Evolutionary conservation across 208 protist genomes (phyloP).

Genomic region (Leptomonas pyrrhocoris): DNA sequence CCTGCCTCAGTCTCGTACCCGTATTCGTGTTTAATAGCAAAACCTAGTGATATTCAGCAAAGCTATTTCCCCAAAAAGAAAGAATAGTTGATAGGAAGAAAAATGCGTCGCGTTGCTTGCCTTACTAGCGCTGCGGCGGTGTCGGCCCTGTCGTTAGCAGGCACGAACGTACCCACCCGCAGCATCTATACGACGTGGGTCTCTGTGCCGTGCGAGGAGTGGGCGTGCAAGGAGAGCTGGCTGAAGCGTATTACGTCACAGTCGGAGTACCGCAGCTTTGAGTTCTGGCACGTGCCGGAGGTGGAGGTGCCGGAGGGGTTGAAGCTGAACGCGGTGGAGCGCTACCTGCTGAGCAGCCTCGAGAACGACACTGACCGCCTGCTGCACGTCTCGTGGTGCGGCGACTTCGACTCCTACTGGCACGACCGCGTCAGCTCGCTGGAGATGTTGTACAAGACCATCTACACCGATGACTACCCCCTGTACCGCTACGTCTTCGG

Average conservation of each 20-base stretch:
- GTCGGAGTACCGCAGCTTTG: conserved; percentile 83
- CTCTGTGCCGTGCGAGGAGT: conserved; percentile 62
- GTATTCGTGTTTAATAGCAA: neutral
- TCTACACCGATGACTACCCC: conserved; percentile 68
- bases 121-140: conserved; percentile 19
- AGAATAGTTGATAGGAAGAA: neutral
- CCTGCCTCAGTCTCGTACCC: too few relatives aligned
- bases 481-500: conserved; percentile 79
- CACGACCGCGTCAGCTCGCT: conserved; percentile 81
- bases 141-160: conserved; percentile 16
- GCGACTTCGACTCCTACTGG: conserved; percentile 92
- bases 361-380: conserved; percentile 86
- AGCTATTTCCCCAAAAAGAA: neutral
- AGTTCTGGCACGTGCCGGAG: conserved; percentile 86
- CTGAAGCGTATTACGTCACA: conserved; percentile 78
- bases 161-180: conserved; percentile 35
- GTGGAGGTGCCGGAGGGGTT: conserved; percentile 48
- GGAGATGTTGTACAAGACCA: conserved; percentile 62
- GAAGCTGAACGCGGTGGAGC: conserved; percentile 63
- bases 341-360: conserved; percentile 83
- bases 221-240: conserved; percentile 70
- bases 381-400: conserved; percentile 79
- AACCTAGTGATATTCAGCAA: neutral
- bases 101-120: conserved; percentile 40
- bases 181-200: conserved; percentile 86